Conservation (phyloP, 2,329 filamentous ascomycete species). For the Phaeoacremonium minimum region DNA sequence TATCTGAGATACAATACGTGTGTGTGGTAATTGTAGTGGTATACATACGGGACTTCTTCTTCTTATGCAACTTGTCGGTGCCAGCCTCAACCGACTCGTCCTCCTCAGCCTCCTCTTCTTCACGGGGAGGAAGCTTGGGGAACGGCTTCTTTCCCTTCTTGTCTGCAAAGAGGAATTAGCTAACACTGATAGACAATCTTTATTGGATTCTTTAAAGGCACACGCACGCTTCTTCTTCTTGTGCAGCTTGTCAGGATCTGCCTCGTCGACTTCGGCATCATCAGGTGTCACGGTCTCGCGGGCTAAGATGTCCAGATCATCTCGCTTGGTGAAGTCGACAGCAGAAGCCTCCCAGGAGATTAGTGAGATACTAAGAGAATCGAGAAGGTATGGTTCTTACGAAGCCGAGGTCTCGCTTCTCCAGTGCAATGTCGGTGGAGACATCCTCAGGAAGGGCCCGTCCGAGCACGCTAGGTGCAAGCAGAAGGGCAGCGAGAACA, state of each 20-base stretch:
- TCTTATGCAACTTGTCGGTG: not conserved
- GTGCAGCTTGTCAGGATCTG: not conserved
- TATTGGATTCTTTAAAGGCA: no score
- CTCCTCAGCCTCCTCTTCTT: not conserved
- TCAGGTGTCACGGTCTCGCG: not conserved
- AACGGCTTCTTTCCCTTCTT: not conserved
- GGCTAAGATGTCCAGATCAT: not conserved
- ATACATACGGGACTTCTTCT: not conserved
- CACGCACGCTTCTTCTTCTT: not conserved
- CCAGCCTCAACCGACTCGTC: not conserved
- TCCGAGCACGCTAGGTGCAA: not conserved
- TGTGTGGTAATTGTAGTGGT: not conserved
- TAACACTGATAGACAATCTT: no score
- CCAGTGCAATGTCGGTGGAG: not conserved
- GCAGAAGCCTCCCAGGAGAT: no score
- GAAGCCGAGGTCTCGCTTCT: not conserved
- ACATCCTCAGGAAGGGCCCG: not conserved
- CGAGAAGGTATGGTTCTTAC: no score
- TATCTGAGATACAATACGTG: no score
- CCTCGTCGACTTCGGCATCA: not conserved
- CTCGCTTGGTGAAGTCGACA: not conserved
- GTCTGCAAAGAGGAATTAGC: no score
- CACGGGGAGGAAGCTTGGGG: not conserved
- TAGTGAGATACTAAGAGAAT: no score
- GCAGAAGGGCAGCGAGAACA: not conserved